A percentile compares a stretch with the other conserved stretches of the same genome.
phyloP scores from a whole-genome alignment of 768 basidiomycete species.

The Collybia mongolica region DNA sequence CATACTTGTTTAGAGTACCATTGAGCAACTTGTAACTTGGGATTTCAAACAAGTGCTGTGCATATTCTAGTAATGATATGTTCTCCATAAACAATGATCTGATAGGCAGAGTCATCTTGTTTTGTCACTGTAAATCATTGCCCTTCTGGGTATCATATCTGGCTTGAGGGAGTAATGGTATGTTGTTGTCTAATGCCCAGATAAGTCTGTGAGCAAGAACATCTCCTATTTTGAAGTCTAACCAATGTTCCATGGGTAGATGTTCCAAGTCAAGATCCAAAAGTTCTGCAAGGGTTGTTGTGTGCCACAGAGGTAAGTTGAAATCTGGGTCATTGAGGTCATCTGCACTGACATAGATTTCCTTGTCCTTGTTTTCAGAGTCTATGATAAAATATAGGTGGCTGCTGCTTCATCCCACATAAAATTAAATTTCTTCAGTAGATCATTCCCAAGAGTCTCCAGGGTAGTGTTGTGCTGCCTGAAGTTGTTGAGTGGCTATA shows the following conservation, averaged over 20 bases:
- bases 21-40: neutral
- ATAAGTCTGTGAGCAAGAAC: neutral
- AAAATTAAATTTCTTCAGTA: neutral
- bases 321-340: neutral
- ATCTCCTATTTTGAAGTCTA: constrained; percentile 5
- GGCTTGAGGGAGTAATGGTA: neutral
- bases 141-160: neutral
- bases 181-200: constrained; percentile 1
- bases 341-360: neutral
- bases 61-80: constrained; percentile 1
- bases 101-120: neutral
- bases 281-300: neutral
- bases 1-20: constrained; percentile 2
- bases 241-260: constrained; percentile 1
- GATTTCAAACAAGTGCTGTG: neutral
- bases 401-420: neutral
- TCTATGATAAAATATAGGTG: neutral
- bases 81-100: constrained; percentile 8
- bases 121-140: neutral
- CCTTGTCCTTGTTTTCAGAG: neutral
- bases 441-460: neutral
- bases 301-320: constrained; percentile 5
- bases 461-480: neutral
- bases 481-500: neutral
- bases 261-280: neutral